A percentile compares a stretch with the other conserved stretches of the same genome.
Evolutionary conservation across 2,329 filamentous ascomycete species (phyloP).

Genomic region (Purpureocillium lavendulum): DNA sequence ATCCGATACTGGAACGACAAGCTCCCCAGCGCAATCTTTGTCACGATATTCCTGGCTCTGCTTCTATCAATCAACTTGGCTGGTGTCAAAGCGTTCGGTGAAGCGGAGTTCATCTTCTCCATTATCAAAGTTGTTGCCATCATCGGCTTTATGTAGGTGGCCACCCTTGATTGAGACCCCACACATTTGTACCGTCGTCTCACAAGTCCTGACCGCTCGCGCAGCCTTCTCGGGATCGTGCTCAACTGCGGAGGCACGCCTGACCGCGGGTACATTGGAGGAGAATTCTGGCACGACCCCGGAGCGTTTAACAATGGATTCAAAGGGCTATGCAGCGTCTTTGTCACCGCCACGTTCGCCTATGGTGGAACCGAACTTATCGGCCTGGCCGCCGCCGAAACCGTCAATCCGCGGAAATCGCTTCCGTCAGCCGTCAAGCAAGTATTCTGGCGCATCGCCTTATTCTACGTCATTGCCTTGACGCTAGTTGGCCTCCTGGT

Average conservation of each 20-base stretch:
- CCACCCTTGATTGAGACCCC: neutral
- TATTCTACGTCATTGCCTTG: slow-evolving; percentile 84
- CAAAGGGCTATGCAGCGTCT: slow-evolving; percentile 72
- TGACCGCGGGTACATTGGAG: slow-evolving; percentile 70
- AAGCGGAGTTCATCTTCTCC: slow-evolving; percentile 82
- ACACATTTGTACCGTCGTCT: neutral
- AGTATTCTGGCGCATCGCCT: slow-evolving; percentile 87
- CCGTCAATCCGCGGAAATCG: slow-evolving; percentile 70
- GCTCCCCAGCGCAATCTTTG: slow-evolving; percentile 65
- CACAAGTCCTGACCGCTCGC: neutral
- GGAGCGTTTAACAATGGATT: slow-evolving; percentile 79
- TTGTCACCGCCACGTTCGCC: slow-evolving; percentile 69
- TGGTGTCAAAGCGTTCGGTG: slow-evolving; percentile 80
- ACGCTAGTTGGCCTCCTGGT: slow-evolving; percentile 76
- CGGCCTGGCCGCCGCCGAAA: slow-evolving; percentile 69
- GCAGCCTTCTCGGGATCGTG: slow-evolving; percentile 75
- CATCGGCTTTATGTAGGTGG: slow-evolving; percentile 78
- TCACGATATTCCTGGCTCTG: slow-evolving; percentile 68
- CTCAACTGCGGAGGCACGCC: slow-evolving; percentile 76
- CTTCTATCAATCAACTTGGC: slow-evolving; percentile 82
- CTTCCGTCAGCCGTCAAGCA: slow-evolving; percentile 85
- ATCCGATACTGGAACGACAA: slow-evolving; percentile 68
- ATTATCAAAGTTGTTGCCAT: slow-evolving; percentile 80
- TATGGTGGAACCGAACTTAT: slow-evolving; percentile 72
- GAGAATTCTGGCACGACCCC: slow-evolving; percentile 65